A percentile compares a stretch with the other conserved stretches of the same genome.
phyloP scores from a whole-genome alignment of 139 green algal genomes.

The Volvox africanus region DNA sequence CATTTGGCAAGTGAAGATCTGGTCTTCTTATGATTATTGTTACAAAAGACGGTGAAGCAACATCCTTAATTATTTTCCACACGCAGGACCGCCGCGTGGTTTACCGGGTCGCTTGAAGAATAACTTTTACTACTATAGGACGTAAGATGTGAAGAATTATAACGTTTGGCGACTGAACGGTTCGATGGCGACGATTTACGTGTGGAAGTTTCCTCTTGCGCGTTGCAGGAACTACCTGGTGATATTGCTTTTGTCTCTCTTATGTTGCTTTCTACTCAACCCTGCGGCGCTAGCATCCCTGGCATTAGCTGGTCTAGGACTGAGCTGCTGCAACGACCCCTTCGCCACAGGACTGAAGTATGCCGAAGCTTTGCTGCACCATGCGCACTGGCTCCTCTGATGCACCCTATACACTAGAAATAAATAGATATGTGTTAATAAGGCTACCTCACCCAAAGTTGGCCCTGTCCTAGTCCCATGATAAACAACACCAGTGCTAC shows the following conservation, averaged over 20 bases:
- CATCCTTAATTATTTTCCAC: background rate
- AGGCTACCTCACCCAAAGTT: too few relatives aligned
- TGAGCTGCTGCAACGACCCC: slow-evolving; percentile 64
- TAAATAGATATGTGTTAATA: too few relatives aligned
- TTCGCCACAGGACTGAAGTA: slow-evolving; percentile 67
- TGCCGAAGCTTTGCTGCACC: background rate
- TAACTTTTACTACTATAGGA: slow-evolving; percentile 69
- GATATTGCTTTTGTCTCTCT: slow-evolving; percentile 35
- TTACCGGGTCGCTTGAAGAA: slow-evolving; percentile 52
- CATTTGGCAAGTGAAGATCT: background rate
- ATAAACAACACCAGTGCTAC: too few relatives aligned
- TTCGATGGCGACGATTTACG: background rate
- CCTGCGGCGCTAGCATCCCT: slow-evolving; percentile 46
- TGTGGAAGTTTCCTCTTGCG: background rate
- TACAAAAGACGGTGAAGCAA: background rate
- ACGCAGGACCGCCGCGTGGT: background rate
- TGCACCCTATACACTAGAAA: too few relatives aligned
- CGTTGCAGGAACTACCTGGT: slow-evolving; percentile 60
- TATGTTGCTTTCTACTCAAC: slow-evolving; percentile 50
- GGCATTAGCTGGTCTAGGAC: background rate
- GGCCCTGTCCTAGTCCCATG: too few relatives aligned
- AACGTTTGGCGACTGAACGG: background rate
- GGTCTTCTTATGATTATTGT: background rate
- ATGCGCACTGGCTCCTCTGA: background rate
- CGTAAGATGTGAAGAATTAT: background rate